Evolutionary conservation across 2,329 filamentous ascomycete species (phyloP).

Genomic region (Arthrobotrys sphaeroides): DNA sequence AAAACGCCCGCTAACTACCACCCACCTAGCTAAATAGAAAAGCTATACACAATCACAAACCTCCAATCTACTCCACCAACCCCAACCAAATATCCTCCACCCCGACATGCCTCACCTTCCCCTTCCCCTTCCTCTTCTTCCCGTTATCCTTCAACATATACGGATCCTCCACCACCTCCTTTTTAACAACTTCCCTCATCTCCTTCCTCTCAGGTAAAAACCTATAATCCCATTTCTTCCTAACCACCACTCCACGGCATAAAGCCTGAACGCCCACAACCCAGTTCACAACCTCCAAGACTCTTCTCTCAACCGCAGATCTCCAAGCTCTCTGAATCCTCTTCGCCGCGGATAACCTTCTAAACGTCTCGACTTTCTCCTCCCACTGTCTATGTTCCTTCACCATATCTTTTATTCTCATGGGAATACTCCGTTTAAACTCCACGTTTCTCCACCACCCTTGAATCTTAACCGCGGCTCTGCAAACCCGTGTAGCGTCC

Average conservation of each 20-base stretch:
- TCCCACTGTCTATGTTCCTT: slow-evolving; percentile 45
- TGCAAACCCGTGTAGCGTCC: slow-evolving; percentile 61
- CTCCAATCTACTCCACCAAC: slow-evolving; percentile 17
- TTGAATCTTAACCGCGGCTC: slow-evolving; percentile 49
- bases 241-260: slow-evolving; percentile 1
- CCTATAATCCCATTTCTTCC: slow-evolving; percentile 31
- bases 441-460: slow-evolving; percentile 54
- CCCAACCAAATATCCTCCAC: slow-evolving; percentile 47
- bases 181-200: neutral
- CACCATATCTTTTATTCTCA: slow-evolving; percentile 15
- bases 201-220: slow-evolving; percentile 9
- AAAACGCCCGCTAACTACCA: neutral
- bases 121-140: slow-evolving; percentile 10
- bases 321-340: slow-evolving; percentile 56
- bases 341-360: slow-evolving; percentile 48
- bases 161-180: slow-evolving; percentile 27
- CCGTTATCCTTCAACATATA: slow-evolving; percentile 20
- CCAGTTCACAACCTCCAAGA: slow-evolving; percentile 1
- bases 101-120: slow-evolving; percentile 8
- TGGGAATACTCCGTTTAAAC: slow-evolving; percentile 47
- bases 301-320: slow-evolving; percentile 22
- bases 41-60: neutral
- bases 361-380: neutral
- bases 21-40: neutral
- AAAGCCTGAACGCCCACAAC: slow-evolving; percentile 19